phyloP scores from a whole-genome alignment of 2,329 filamentous ascomycete species.

The Fusarium globosum region DNA sequence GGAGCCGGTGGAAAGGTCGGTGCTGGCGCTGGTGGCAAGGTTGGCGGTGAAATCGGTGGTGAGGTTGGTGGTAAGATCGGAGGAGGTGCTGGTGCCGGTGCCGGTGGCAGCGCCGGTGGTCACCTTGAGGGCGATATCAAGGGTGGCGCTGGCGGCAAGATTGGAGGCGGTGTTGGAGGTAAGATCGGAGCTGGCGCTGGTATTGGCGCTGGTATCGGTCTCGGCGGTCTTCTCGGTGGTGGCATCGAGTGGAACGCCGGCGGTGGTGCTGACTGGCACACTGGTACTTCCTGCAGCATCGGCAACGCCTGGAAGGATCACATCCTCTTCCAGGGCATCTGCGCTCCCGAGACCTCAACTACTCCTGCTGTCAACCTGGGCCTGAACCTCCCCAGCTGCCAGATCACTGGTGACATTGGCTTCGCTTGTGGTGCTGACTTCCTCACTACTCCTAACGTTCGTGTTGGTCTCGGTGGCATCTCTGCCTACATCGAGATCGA shows the following conservation, averaged over 20 bases:
- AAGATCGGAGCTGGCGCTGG: background rate
- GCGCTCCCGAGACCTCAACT: slow-evolving; percentile 30
- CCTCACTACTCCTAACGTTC: slow-evolving; percentile 53
- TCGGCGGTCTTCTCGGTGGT: slow-evolving; percentile 10
- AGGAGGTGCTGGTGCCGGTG: background rate
- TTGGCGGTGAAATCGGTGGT: background rate
- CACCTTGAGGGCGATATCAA: too few species aligned
- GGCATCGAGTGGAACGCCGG: slow-evolving; percentile 15
- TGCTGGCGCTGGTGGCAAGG: too few species aligned
- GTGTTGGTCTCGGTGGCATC: slow-evolving; percentile 60
- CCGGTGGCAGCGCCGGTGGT: too few species aligned
- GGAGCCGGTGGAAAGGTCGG: background rate
- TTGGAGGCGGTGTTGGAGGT: background rate
- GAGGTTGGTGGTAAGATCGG: background rate
- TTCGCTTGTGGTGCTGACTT: slow-evolving; percentile 57
- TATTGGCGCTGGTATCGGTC: background rate
- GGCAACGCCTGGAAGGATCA: slow-evolving; percentile 29
- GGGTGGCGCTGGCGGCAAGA: background rate
- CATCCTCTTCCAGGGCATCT: slow-evolving; percentile 35
- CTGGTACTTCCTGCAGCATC: slow-evolving; percentile 30
- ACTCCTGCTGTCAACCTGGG: slow-evolving; percentile 39
- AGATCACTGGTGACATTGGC: slow-evolving; percentile 59
- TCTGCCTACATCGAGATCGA: slow-evolving; percentile 64
- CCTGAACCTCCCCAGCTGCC: slow-evolving; percentile 46
- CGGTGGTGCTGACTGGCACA: slow-evolving; percentile 10